Conservation (phyloP, 2,329 filamentous ascomycete genomes). For the Aspergillus tanneri region DNA sequence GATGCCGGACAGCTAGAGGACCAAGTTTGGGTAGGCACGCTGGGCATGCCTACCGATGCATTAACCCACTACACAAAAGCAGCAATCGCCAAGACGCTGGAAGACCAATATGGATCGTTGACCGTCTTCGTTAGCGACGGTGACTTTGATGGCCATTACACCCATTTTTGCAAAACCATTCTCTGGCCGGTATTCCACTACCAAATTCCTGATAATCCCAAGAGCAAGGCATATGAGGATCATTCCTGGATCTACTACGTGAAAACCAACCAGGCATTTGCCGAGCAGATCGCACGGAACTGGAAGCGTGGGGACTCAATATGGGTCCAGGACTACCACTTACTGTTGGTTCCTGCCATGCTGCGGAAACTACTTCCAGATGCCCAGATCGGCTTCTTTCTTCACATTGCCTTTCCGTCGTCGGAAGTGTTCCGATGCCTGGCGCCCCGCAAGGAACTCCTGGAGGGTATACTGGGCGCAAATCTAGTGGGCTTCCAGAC, state of each 20-base stretch:
- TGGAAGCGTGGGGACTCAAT: conserved; percentile 93
- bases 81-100: conserved; percentile 78
- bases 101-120: conserved; percentile 77
- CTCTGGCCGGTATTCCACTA: conserved; percentile 98
- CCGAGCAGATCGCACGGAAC: conserved; percentile 82
- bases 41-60: conserved; percentile 91
- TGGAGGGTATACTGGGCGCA: conserved; percentile 89
- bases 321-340: conserved; percentile 95
- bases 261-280: conserved; percentile 88
- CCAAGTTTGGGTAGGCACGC: conserved; percentile 84
- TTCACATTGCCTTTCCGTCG: conserved; percentile 92
- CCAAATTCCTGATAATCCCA: conserved; percentile 94
- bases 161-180: conserved; percentile 96
- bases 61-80: conserved; percentile 72
- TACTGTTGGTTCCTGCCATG: conserved; percentile 85
- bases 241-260: conserved; percentile 96
- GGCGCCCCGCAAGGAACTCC: conserved; percentile 78
- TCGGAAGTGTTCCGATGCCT: conserved; percentile 94
- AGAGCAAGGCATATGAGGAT: conserved; percentile 97
- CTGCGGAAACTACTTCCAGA: conserved; percentile 81
- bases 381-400: conserved; percentile 92
- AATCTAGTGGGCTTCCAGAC: conserved; percentile 94
- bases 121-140: conserved; percentile 85
- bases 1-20: conserved; percentile 69
- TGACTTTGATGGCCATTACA: conserved; percentile 92